Percentiles rank a stretch among this genome's conserved stretches.
Conservation (phyloP, 768 basidiomycete species). For the Hydnomerulius pinastri region DNA sequence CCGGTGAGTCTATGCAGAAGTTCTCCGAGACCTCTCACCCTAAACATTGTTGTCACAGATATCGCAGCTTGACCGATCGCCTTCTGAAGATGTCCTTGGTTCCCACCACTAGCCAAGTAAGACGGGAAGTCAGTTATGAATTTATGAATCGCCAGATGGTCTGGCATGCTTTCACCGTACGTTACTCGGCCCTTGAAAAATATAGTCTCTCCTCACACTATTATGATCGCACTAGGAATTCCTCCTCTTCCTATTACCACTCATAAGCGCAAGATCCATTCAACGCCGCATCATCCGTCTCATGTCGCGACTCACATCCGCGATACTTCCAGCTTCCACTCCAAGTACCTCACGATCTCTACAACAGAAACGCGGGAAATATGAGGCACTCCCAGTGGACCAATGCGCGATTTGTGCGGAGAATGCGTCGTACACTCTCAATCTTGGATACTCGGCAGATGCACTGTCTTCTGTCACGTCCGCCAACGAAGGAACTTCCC, state of each 20-base stretch:
- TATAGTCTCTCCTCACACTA: background rate
- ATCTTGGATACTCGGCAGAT: slow-evolving; percentile 54
- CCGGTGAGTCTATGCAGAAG: slow-evolving; percentile 49
- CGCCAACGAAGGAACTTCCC: slow-evolving; percentile 15
- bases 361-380: slow-evolving; percentile 52
- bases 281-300: slow-evolving; percentile 54
- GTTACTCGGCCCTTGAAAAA: slow-evolving; percentile 27
- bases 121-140: slow-evolving; percentile 92
- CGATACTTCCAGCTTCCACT: slow-evolving; percentile 34
- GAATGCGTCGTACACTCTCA: slow-evolving; percentile 63
- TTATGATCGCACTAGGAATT: slow-evolving; percentile 84
- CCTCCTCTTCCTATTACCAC: slow-evolving; percentile 86
- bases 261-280: slow-evolving; percentile 69
- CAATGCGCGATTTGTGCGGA: slow-evolving; percentile 93
- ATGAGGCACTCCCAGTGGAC: slow-evolving; percentile 64
- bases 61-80: slow-evolving; percentile 82
- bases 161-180: slow-evolving; percentile 96
- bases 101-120: slow-evolving; percentile 66
- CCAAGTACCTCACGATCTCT: slow-evolving; percentile 11
- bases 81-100: slow-evolving; percentile 73
- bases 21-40: background rate
- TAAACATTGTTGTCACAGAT: slow-evolving; percentile 49
- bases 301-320: slow-evolving; percentile 26
- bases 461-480: slow-evolving; percentile 39
- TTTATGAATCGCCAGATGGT: slow-evolving; percentile 99